These are phyloP conservation scores for Hortiboletus flavorubellus DNA, from an alignment of 768 basidiomycete genomes.

Conservation along the genomic window DNA sequence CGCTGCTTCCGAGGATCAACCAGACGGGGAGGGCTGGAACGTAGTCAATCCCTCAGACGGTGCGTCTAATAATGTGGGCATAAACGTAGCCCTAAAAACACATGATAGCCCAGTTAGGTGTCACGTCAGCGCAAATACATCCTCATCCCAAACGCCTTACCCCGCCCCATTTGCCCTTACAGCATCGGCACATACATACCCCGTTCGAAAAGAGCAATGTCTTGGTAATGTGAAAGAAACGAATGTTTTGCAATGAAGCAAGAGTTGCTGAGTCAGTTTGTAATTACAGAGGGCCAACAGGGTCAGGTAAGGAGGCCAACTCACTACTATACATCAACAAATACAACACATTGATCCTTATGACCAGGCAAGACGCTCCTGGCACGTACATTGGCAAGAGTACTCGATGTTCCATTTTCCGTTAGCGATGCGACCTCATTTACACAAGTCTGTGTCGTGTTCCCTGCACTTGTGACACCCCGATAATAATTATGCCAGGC, in stretches of 20 bases:
- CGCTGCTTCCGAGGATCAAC: slow-evolving; percentile 42
- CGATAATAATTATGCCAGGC: slow-evolving; percentile 43
- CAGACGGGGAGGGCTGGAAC: slow-evolving; percentile 29
- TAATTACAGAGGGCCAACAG: slow-evolving; percentile 68
- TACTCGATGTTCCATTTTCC: slow-evolving; percentile 93
- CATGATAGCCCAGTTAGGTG: slow-evolving; percentile 35
- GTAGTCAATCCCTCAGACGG: slow-evolving; percentile 25
- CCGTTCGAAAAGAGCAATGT: slow-evolving; percentile 96
- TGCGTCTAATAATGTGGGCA: slow-evolving; percentile 15
- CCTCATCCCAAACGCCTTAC: slow-evolving; percentile 49
- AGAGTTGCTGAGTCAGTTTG: slow-evolving; percentile 3
- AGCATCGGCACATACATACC: slow-evolving; percentile 44
- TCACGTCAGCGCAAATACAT: slow-evolving; percentile 57
- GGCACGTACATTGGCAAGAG: slow-evolving; percentile 85
- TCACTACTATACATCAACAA: slow-evolving; percentile 11
- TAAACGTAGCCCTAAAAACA: not conserved
- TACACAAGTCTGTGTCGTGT: slow-evolving; percentile 61
- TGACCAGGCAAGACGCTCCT: slow-evolving; percentile 80
- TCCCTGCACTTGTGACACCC: not conserved
- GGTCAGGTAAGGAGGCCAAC: slow-evolving; percentile 53
- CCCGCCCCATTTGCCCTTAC: slow-evolving; percentile 36
- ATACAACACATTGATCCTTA: not conserved
- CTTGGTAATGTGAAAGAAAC: slow-evolving; percentile 68
- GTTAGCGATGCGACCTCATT: slow-evolving; percentile 92
- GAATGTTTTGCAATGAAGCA: not conserved